These are phyloP conservation scores for Harringtonia aguacate DNA, from an alignment of 2,329 filamentous ascomycete species.

Conservation along the genomic window DNA sequence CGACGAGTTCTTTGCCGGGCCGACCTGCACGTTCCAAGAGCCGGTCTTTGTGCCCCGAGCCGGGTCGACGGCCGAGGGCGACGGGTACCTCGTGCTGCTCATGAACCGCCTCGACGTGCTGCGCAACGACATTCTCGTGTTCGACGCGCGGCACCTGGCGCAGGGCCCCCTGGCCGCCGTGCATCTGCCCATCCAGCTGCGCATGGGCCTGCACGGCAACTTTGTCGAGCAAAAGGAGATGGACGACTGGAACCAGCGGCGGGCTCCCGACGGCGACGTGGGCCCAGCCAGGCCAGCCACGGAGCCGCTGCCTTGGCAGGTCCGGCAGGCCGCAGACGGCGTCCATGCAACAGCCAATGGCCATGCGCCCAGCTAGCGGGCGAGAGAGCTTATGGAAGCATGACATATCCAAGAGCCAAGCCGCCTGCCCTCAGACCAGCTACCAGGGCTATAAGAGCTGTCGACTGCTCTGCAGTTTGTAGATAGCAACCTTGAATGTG, in stretches of 20 bases:
- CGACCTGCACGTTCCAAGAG: conserved; percentile 38
- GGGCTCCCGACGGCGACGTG: conserved; percentile 23
- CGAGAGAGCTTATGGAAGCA: no score
- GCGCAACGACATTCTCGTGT: conserved; percentile 32
- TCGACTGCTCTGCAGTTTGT: no score
- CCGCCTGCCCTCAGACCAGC: no score
- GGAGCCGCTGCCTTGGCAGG: conserved; percentile 28
- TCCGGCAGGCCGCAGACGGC: background rate
- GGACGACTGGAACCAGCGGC: conserved; percentile 27
- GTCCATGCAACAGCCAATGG: no score
- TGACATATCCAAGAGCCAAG: no score
- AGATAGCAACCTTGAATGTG: no score
- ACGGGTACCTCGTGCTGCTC: conserved; percentile 37
- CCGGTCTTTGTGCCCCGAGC: conserved; percentile 38
- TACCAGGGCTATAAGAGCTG: no score
- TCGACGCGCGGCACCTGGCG: conserved; percentile 26
- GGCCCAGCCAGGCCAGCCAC: conserved; percentile 25
- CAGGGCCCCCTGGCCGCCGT: conserved; percentile 27
- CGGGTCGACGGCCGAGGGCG: conserved; percentile 30
- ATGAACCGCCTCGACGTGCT: conserved; percentile 33
- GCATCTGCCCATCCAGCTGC: conserved; percentile 28
- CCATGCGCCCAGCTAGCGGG: no score
- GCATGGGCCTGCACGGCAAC: conserved; percentile 31
- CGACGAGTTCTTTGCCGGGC: conserved; percentile 32
- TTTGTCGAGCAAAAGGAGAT: conserved; percentile 30